These are phyloP conservation scores for Nemania diffusa DNA, from an alignment of 2,329 filamentous ascomycete genomes.

Conservation along the genomic window DNA sequence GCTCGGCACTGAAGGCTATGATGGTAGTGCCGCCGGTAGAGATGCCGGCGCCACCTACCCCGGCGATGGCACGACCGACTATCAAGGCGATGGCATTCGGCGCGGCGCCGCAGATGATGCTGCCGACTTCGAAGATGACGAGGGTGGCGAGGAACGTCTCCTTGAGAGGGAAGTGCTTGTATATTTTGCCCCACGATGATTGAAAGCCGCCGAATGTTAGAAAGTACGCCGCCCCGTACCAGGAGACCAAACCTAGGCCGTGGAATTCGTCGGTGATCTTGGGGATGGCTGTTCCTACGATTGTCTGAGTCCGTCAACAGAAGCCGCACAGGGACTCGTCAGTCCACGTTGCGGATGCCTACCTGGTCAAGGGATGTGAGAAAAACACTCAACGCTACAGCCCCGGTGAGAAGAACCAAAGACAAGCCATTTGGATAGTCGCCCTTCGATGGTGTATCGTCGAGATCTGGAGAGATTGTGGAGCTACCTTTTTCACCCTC, in stretches of 20 bases:
- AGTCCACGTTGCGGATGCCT: no score
- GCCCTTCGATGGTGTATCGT: no score
- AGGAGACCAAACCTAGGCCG: conserved; percentile 54
- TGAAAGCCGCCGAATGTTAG: conserved; percentile 48
- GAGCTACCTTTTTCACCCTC: no score
- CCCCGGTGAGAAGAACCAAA: no score
- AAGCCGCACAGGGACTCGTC: no score
- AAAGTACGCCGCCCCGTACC: conserved; percentile 54
- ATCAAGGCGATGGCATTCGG: conserved; percentile 38
- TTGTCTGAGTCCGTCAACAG: conserved; percentile 32
- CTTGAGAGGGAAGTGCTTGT: conserved; percentile 51
- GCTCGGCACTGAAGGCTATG: conserved; percentile 35
- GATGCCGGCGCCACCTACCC: conserved; percentile 51
- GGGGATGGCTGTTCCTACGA: conserved; percentile 50
- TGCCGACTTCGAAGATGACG: conserved; percentile 52
- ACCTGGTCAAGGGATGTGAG: no score
- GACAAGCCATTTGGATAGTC: no score
- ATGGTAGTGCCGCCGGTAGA: conserved; percentile 50
- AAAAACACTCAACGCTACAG: no score
- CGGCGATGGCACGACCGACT: conserved; percentile 52
- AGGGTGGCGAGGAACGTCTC: conserved; percentile 46
- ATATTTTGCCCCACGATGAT: conserved; percentile 48
- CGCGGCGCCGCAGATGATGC: conserved; percentile 44
- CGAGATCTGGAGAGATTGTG: no score
- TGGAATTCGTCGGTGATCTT: conserved; percentile 50